Evolutionary conservation across 2,329 filamentous ascomycete genomes (phyloP).

Genomic region (Fusarium sp.): DNA sequence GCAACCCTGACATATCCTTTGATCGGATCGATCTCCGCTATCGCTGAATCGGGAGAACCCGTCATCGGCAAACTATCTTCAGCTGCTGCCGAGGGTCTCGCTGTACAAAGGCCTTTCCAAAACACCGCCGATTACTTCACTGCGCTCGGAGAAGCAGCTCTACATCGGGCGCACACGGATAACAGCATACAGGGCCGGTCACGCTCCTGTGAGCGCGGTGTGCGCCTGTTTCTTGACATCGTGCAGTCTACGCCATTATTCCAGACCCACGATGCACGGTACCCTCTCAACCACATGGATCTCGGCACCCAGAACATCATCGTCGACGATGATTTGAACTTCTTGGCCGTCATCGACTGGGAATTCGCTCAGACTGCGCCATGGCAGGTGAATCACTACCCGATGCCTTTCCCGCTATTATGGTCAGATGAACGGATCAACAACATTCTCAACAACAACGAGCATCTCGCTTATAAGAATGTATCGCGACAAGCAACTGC

Average conservation of each 20-base stretch:
- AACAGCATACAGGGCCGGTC: background rate
- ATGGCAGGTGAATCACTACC: slow-evolving; percentile 45
- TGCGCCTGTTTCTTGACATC: slow-evolving; percentile 41
- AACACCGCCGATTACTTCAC: slow-evolving; percentile 35
- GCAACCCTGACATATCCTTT: slow-evolving; percentile 28
- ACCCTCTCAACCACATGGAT: slow-evolving; percentile 48
- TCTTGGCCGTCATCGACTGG: slow-evolving; percentile 47
- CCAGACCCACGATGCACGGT: slow-evolving; percentile 9
- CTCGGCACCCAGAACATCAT: slow-evolving; percentile 48
- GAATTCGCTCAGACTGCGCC: slow-evolving; percentile 47
- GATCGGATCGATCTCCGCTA: slow-evolving; percentile 41
- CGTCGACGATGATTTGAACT: slow-evolving; percentile 44
- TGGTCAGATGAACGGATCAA: slow-evolving; percentile 17
- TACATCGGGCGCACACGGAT: background rate
- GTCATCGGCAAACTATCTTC: slow-evolving; percentile 34
- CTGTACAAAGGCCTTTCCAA: slow-evolving; percentile 33
- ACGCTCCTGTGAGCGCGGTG: slow-evolving; percentile 13
- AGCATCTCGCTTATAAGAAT: slow-evolving; percentile 29
- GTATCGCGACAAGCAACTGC: slow-evolving; percentile 23
- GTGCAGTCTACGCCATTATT: slow-evolving; percentile 34
- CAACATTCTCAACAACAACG: slow-evolving; percentile 28
- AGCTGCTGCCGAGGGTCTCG: background rate
- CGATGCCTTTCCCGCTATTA: slow-evolving; percentile 45
- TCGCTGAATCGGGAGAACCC: slow-evolving; percentile 31
- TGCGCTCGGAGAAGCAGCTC: slow-evolving; percentile 30